Conservation (phyloP, 345 rosid species). For the Acer yangbiense region DNA sequence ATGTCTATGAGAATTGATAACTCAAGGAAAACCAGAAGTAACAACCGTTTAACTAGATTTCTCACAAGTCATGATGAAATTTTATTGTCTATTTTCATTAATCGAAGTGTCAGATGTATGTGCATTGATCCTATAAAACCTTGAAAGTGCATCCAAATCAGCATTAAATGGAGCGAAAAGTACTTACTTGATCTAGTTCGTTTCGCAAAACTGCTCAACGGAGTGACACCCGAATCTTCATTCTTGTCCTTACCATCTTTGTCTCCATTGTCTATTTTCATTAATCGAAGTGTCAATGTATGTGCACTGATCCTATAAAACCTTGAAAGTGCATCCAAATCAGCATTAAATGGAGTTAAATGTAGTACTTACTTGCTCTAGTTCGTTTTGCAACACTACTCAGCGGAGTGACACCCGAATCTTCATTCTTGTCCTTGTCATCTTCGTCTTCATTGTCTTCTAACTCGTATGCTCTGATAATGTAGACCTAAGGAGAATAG, state of each 20-base stretch:
- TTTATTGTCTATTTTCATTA: background rate
- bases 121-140: background rate
- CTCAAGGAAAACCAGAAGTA: background rate
- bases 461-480: constrained; percentile 35
- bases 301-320: no score
- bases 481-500: constrained; percentile 34
- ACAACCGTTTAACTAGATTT: background rate
- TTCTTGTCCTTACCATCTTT: background rate
- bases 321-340: no score
- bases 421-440: background rate
- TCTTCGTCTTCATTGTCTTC: constrained; percentile 3
- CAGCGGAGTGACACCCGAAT: background rate
- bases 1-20: background rate
- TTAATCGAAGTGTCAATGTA: no score
- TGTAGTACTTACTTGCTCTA: background rate
- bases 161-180: background rate
- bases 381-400: background rate
- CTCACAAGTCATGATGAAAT: background rate
- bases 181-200: background rate
- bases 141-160: background rate
- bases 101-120: background rate
- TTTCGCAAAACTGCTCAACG: background rate
- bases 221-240: background rate
- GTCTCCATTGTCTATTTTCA: background rate
- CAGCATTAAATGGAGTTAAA: no score